Evolutionary conservation across 2,329 filamentous ascomycete genomes (phyloP).

Genomic region (Botrytis galanthina): DNA sequence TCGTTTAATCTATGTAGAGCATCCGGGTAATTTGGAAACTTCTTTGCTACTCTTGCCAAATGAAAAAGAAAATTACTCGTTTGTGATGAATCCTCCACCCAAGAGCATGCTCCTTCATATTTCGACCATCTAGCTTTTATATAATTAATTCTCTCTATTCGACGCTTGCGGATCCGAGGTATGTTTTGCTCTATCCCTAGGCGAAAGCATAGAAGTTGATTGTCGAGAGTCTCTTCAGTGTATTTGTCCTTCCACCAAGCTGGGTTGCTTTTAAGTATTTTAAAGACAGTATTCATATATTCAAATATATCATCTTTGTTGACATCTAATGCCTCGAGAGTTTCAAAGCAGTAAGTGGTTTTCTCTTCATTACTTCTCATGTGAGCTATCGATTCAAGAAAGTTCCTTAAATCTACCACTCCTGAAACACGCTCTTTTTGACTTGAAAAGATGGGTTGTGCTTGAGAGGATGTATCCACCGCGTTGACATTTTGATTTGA

Average conservation of each 20-base stretch:
- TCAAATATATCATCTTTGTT: background rate
- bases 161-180: background rate
- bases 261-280: background rate
- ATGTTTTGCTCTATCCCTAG: background rate
- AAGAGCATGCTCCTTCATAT: background rate
- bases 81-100: background rate
- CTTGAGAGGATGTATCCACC: background rate
- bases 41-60: constrained; percentile 3
- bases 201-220: background rate
- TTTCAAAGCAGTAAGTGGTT: background rate
- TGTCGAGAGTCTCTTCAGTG: background rate
- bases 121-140: background rate
- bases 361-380: background rate
- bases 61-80: constrained; percentile 5
- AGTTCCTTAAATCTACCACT: background rate
- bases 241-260: background rate
- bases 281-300: background rate
- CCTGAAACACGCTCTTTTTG: background rate
- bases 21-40: background rate
- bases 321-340: background rate
- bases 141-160: background rate
- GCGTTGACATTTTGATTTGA: background rate
- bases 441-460: background rate
- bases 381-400: background rate
- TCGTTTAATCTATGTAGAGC: background rate